Base-by-base conservation (phyloP, 345 rosid genomes). In the Trapa bicornis region DNA sequence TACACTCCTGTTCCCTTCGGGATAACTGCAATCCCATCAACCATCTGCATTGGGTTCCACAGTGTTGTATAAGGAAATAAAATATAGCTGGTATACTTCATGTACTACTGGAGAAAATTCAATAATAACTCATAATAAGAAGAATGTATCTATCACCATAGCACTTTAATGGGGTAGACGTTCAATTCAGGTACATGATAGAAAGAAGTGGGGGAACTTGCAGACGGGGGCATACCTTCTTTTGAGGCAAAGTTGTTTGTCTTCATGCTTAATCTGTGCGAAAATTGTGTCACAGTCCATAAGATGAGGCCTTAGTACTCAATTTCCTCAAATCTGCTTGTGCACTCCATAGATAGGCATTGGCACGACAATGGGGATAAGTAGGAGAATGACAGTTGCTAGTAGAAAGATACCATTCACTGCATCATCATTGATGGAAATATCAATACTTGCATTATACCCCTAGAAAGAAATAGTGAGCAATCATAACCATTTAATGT, bases 1-100 rank as follows among this genome's bases (percentile, higher is more conserved):
- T 70, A 65, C 64, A 70, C 60, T 84, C 66, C 16, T 56, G 56
- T 60, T 81, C 70, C 0, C 79, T 71, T 67, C 74, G 74, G 67
- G 86, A 73, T 8, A 78, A 35, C 6, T 81, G 77, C 47, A 75
- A 78, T 64, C 88, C 96, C 77, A 89, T 76, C 71, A 92, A 78
- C 94, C 96, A 87, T 80, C 98, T 92, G 80, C 75, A 79, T 6
- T 17, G 37, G n/a, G 15, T 69, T 37, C 38, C n/a, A 29, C 14
- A 41, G 42, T 13, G 42, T 12, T 32, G 37, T 14, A 29, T 4
- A 53, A 48, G 22, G 56, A n/a, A 52, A 17, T 16, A n/a, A 11
- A 42, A 37, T 37, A 64, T 6, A 47, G 38, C 57, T 35, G 37
- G 13, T 16, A 35, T 4, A 13, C 14, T 61, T 17, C 39, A 36